A percentile compares a stretch with the other conserved stretches of the same genome.
Conservation (phyloP, 2,329 filamentous ascomycete genomes). For the Elsinoe ampelina region DNA sequence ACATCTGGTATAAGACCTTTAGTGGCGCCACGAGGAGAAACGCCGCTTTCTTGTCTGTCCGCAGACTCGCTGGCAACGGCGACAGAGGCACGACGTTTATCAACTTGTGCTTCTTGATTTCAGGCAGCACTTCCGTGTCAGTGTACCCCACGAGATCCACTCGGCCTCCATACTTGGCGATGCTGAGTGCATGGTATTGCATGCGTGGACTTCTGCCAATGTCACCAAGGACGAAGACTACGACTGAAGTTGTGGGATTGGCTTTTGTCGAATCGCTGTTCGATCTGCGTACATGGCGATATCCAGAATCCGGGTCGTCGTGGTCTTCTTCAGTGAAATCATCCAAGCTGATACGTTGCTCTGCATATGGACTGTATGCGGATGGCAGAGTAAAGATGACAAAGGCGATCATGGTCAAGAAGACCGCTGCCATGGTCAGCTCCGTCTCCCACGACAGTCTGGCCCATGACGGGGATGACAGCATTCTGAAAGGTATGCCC, state of each 20-base stretch:
- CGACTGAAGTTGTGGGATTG: slow-evolving; percentile 46
- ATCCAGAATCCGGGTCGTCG: slow-evolving; percentile 24
- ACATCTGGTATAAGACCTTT: slow-evolving; percentile 78
- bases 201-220: slow-evolving; percentile 94
- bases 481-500: slow-evolving; percentile 19
- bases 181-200: slow-evolving; percentile 94
- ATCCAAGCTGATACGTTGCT: slow-evolving; percentile 20
- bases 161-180: slow-evolving; percentile 68
- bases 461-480: slow-evolving; percentile 22
- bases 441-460: slow-evolving; percentile 26
- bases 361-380: slow-evolving; percentile 37
- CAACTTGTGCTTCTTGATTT: slow-evolving; percentile 57
- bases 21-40: slow-evolving; percentile 72
- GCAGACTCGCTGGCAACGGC: slow-evolving; percentile 56
- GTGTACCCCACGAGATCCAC: slow-evolving; percentile 85
- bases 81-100: slow-evolving; percentile 65
- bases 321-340: slow-evolving; percentile 24
- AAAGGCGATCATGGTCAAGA: slow-evolving; percentile 41
- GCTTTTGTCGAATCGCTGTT: slow-evolving; percentile 19
- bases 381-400: slow-evolving; percentile 45
- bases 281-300: slow-evolving; percentile 21
- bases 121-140: slow-evolving; percentile 74
- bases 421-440: slow-evolving; percentile 31
- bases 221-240: slow-evolving; percentile 87
- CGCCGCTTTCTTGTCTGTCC: slow-evolving; percentile 57